Base-by-base conservation (phyloP, 108 stramenopile genomes). In the Stephanodiscus triporus region DNA sequence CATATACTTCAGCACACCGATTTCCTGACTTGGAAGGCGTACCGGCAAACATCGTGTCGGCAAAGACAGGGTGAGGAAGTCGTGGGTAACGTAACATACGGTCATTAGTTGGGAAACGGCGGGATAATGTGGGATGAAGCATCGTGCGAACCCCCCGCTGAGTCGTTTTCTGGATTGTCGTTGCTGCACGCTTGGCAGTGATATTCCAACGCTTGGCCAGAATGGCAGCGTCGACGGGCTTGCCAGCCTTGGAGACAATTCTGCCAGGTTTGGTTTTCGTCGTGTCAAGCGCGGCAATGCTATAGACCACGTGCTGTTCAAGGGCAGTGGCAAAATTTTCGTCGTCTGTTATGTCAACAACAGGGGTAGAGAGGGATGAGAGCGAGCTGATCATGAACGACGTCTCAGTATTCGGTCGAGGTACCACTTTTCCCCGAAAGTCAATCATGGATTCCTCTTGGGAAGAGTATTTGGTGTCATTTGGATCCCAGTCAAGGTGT, bases 101-200 rank as follows among this genome's bases (percentile, higher is more conserved):
- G 22, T 48, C 59, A 27, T 43, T 74, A 11, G 65, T 71, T 27
- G 45, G 32, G 40, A 63, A 72, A 2, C 82, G 24, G 6, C 66
- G 78, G 14, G 54, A 49, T 0, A 75, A 40, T 0, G 38, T 72
- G 20, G 70, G 62, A 7, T 80, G 36, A 72, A 9, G 36, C 77
- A 34, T n/a, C 38, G 32, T 55, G 0, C 68, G 60, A 20, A 78
- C 43, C n/a, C n/a, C n/a, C n/a, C n/a, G 22, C 32, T 84, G 83
- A 5, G 83, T 84, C 11, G 78, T 80, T 0, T 24, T 11, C 19
- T 65, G 2, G 0, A 84, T 16, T 0, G 83, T 84, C 8, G 34
- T 5, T 54, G 65, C 45, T 0, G 83, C 83, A 16, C 60, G 53
- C 0, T 76, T 74, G 19, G 75, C 32, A 2, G 73, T 50, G 30